A percentile compares a stretch with the other conserved stretches of the same genome.
Conservation (phyloP, 306 rosid genomes). For the Comarum palustre region DNA sequence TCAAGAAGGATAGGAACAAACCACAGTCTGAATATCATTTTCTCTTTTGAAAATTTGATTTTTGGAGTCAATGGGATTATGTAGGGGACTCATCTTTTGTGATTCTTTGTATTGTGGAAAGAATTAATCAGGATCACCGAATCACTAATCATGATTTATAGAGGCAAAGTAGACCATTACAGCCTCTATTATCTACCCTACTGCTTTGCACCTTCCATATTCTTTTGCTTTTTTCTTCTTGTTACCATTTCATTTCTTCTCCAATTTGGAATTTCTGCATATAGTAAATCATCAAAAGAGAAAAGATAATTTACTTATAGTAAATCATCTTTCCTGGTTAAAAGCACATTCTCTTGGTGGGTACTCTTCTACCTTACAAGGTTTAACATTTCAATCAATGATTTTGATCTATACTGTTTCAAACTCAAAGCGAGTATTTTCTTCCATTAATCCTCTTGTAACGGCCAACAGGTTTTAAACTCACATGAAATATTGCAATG, state of each 20-base stretch:
- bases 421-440: neutral
- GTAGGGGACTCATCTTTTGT: neutral
- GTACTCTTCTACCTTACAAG: neutral
- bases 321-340: neutral
- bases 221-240: neutral
- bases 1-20: constrained; percentile 25
- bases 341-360: neutral
- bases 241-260: neutral
- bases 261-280: neutral
- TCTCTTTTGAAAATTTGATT: neutral
- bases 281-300: neutral
- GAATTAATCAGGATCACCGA: neutral
- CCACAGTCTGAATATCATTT: constrained; percentile 10
- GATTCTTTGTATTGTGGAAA: neutral
- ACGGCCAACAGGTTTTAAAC: neutral
- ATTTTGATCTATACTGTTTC: neutral
- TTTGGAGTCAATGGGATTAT: constrained; percentile 15
- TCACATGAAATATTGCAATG: neutral
- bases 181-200: neutral
- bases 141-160: constrained; percentile 9
- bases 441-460: neutral
- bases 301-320: neutral
- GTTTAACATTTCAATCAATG: neutral
- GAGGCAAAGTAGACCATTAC: neutral
- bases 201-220: neutral